phyloP scores from a whole-genome alignment of 2,329 filamentous ascomycete species.

The Pestalotiopsis sp. region DNA sequence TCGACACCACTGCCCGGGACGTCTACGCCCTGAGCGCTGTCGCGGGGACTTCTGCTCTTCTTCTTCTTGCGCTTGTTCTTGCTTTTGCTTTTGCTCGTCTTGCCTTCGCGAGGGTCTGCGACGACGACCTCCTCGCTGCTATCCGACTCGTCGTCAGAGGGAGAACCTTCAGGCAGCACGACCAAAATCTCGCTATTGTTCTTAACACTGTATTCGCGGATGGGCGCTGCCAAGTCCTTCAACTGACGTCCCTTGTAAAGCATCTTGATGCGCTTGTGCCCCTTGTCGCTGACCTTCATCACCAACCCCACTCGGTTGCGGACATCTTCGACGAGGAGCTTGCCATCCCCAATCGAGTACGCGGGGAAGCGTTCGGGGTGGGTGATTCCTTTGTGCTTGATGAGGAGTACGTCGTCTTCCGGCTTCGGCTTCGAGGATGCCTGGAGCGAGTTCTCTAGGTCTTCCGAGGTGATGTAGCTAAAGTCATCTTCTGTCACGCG shows the following conservation, averaged over 20 bases:
- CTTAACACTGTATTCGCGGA: conserved; percentile 64
- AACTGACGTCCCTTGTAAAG: conserved; percentile 75
- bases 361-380: conserved; percentile 75
- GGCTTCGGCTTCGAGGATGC: conserved; percentile 34
- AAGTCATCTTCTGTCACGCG: conserved; percentile 77
- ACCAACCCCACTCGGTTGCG: conserved; percentile 69
- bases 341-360: conserved; percentile 75
- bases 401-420: conserved; percentile 72
- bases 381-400: conserved; percentile 68
- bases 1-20: conserved; percentile 38
- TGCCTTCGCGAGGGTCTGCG: conserved; percentile 44
- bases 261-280: conserved; percentile 60
- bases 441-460: conserved; percentile 55
- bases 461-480: conserved; percentile 81
- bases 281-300: conserved; percentile 59
- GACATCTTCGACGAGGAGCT: conserved; percentile 68
- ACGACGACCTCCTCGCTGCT: conserved; percentile 47
- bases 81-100: conserved; percentile 45
- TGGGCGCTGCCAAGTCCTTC: conserved; percentile 62
- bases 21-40: conserved; percentile 45
- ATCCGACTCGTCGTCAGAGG: conserved; percentile 42
- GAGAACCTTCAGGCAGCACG: conserved; percentile 52
- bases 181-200: conserved; percentile 65
- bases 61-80: conserved; percentile 42
- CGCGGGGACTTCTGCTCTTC: conserved; percentile 43